phyloP scores from a whole-genome alignment of 2,329 filamentous ascomycete genomes.

The Gremmenia infestans region DNA sequence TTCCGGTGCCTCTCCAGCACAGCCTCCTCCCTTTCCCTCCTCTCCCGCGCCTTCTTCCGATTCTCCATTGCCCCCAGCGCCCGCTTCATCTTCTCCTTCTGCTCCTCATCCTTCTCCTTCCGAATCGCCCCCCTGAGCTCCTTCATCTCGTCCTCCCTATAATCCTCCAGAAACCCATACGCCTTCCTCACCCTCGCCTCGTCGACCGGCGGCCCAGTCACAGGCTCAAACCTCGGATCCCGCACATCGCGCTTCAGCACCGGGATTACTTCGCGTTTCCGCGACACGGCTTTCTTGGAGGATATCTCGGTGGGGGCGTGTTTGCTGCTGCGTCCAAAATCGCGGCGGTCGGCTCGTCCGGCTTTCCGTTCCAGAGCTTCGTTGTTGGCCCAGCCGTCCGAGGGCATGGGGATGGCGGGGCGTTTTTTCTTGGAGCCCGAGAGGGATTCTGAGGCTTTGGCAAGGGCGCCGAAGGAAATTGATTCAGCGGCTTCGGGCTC shows the following conservation, averaged over 20 bases:
- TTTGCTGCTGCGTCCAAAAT: constrained; percentile 61
- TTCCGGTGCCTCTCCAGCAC: constrained; percentile 71
- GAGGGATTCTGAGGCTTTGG: constrained; percentile 74
- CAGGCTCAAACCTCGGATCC: constrained; percentile 83
- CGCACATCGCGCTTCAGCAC: constrained; percentile 57
- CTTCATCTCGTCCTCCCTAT: constrained; percentile 77
- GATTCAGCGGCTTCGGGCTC: constrained; percentile 38
- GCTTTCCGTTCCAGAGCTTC: constrained; percentile 39
- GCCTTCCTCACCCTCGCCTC: constrained; percentile 59
- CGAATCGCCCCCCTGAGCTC: constrained; percentile 65
- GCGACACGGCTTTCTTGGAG: constrained; percentile 77
- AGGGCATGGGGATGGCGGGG: constrained; percentile 35
- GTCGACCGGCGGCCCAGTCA: constrained; percentile 48
- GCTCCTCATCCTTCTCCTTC: constrained; percentile 58
- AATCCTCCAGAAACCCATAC: constrained; percentile 85
- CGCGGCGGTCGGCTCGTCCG: constrained; percentile 35
- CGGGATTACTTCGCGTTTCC: constrained; percentile 67
- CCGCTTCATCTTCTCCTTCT: constrained; percentile 67
- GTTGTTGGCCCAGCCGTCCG: constrained; percentile 32
- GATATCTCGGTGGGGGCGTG: constrained; percentile 83
- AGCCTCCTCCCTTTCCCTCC: constrained; percentile 64
- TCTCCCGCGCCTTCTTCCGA: constrained; percentile 63
- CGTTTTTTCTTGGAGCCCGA: constrained; percentile 27
- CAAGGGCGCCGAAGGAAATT: constrained; percentile 86
- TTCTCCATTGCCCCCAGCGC: constrained; percentile 75